These are phyloP conservation scores for Peltaster fructicola DNA, from an alignment of 2,329 filamentous ascomycete genomes.

Conservation along the genomic window DNA sequence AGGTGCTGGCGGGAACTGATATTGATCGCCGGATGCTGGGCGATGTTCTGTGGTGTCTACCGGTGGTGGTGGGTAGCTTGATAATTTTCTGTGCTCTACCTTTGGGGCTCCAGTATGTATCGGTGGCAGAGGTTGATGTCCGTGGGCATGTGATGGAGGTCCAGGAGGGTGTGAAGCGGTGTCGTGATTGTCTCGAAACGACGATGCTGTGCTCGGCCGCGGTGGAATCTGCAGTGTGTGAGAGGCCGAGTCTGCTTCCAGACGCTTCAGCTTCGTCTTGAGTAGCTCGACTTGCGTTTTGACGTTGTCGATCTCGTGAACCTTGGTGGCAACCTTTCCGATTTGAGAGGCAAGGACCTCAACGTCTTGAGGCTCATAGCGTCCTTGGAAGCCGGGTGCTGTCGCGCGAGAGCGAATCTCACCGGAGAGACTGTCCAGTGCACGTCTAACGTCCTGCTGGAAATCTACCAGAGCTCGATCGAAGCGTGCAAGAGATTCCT, in stretches of 20 bases:
- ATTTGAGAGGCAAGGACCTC: slow-evolving; percentile 28
- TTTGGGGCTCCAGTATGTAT: no score
- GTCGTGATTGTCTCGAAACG: no score
- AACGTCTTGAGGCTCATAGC: slow-evolving; percentile 20
- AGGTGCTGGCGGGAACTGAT: no score
- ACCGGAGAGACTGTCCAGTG: slow-evolving; percentile 19
- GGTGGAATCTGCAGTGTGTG: no score
- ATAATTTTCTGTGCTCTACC: no score
- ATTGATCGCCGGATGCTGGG: no score
- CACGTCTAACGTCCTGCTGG: slow-evolving; percentile 21
- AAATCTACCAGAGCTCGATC: slow-evolving; percentile 23
- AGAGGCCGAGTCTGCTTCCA: no score
- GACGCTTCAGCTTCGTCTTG: slow-evolving; percentile 26
- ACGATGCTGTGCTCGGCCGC: no score
- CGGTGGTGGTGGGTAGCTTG: no score
- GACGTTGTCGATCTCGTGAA: slow-evolving; percentile 29
- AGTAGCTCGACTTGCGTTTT: slow-evolving; percentile 31
- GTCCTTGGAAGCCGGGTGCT: slow-evolving; percentile 5
- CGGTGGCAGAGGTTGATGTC: slow-evolving; percentile 10
- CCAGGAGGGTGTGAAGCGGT: slow-evolving; percentile 1
- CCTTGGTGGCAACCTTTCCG: slow-evolving; percentile 23
- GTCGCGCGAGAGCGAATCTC: slow-evolving; percentile 14
- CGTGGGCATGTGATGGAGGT: slow-evolving; percentile 2
- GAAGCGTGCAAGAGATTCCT: slow-evolving; percentile 24
- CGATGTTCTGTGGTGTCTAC: no score